Conservation (phyloP, 495 filamentous ascomycete genomes). For the Cercophora sp. region DNA sequence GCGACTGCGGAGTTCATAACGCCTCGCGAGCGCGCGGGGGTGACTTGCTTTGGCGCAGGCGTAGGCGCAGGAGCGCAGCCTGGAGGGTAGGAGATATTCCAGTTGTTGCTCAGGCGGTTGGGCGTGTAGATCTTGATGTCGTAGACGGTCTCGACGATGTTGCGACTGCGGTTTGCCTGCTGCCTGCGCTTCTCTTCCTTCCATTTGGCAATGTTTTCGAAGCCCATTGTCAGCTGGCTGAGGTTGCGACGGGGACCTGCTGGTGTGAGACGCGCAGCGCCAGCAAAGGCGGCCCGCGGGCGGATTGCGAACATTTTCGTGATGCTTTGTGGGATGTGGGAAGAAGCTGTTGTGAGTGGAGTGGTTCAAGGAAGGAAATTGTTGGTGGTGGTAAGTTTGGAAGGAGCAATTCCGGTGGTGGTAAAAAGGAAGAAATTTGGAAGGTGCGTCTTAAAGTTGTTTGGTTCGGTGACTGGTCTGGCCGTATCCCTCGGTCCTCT, state of each 20-base stretch:
- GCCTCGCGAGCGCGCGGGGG: background rate
- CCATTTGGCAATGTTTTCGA: constrained; percentile 10
- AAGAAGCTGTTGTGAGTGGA: no score
- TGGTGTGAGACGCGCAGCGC: background rate
- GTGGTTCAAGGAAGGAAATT: no score
- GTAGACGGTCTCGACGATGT: background rate
- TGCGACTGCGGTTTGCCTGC: background rate
- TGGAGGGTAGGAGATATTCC: constrained; percentile 8
- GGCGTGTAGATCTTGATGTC: constrained; percentile 5
- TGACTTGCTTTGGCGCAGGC: background rate
- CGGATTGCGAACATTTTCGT: background rate
- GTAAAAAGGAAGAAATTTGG: no score
- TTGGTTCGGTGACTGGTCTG: no score
- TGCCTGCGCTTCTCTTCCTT: constrained; percentile 8
- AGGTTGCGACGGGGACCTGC: background rate
- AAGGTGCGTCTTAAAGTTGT: no score
- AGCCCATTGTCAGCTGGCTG: constrained; percentile 9
- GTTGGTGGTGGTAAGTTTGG: no score
- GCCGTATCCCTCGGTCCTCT: no score
- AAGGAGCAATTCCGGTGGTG: no score
- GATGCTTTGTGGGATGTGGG: no score
- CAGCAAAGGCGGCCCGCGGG: background rate
- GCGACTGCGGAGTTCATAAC: background rate
- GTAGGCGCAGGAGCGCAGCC: no score
- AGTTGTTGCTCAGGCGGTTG: constrained; percentile 3